Percentiles rank a stretch among this genome's conserved stretches.
These are phyloP conservation scores for Peronosclerospora sorghi DNA, from an alignment of 352 stramenopile species.

Conservation along the genomic window DNA sequence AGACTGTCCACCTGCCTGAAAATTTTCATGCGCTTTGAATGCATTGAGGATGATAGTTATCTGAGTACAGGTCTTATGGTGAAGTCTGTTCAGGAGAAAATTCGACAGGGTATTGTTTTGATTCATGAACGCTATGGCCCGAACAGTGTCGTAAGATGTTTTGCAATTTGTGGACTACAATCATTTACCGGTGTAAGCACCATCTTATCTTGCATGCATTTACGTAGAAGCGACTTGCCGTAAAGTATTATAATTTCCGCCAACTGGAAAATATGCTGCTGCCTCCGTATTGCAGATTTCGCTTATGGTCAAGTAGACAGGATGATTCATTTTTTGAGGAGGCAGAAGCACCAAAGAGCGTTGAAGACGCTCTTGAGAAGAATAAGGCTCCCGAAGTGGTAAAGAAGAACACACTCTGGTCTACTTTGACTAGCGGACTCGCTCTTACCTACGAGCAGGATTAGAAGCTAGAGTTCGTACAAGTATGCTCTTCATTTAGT, in stretches of 20 bases:
- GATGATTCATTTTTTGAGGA: conserved; percentile 80
- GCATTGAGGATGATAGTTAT: too few relatives aligned
- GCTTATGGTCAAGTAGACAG: conserved; percentile 84
- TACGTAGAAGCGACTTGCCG: conserved; percentile 56
- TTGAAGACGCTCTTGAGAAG: conserved; percentile 41
- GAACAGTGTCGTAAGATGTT: conserved; percentile 54
- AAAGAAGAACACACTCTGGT: conserved; percentile 80
- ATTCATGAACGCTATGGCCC: conserved; percentile 77
- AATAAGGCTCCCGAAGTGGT: conserved; percentile 50
- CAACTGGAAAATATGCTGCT: conserved; percentile 79
- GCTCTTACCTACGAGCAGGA: conserved; percentile 84
- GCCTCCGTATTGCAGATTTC: conserved; percentile 80
- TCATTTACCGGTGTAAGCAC: background rate
- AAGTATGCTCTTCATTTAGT: conserved; percentile 64
- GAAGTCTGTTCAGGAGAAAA: conserved; percentile 49
- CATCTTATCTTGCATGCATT: background rate
- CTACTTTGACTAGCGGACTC: conserved; percentile 62
- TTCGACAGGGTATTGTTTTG: conserved; percentile 64
- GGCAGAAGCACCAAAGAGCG: conserved; percentile 28
- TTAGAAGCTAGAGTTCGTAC: conserved; percentile 82
- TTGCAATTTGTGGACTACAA: background rate
- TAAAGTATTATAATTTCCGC: conserved; percentile 86
- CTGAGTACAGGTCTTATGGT: background rate
- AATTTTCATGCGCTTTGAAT: background rate
- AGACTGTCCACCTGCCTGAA: too few relatives aligned